Base-by-base conservation (phyloP, 2,329 filamentous ascomycete species). In the Huntiella moniliformis region DNA sequence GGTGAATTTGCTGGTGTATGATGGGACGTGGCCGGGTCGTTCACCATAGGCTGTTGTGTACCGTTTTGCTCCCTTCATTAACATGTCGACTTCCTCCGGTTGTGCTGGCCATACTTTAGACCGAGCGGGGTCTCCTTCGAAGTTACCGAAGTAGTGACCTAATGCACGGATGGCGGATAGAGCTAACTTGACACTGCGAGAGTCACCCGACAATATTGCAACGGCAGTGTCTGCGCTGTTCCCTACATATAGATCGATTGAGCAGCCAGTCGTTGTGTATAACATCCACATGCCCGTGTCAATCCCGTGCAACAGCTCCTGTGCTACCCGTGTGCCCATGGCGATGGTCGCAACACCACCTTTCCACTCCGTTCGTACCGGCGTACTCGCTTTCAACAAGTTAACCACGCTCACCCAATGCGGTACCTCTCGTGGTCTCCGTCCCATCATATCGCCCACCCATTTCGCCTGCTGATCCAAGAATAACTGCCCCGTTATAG, bases 301-400 rank as follows among this genome's bases (percentile, higher is more conserved):
- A 5, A 52, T 37, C 12, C 51, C 47, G 11, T 51, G 43, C 3
- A 54, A 45, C 18, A 55, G 45, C 17, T 36, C 42, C 12, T 52
- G 34, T 8, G 62, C 50, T n/a, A 58, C 56, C n/a, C 54, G 53
- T 37, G 56, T 52, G 12, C 62, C 61, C 17, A 65, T 50, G 15
- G 63, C 53, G 11, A 64, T 56, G 44, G 63, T 54, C 10, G 61
- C 61, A 15, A 59, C 57, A 55, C 63, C 60, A 38, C 55, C 55
- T 12, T 55, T 52, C 43, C 53, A 54, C n/a, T 56, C 36, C 6
- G 38, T 56, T 49, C 53, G 54, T 45, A 55, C 55, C 7, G 57
- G 55, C 11, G 64, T 68, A 51, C 54, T 58, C 11, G 53, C 53
- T 50, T 57, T 58, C 49, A 71, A 57, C 3, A 60, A 50, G 6